Evolutionary conservation across 2,329 filamentous ascomycete genomes (phyloP), one percentile per base, ranked within the genome.

Genomic region (Rosellinia necatrix): DNA sequence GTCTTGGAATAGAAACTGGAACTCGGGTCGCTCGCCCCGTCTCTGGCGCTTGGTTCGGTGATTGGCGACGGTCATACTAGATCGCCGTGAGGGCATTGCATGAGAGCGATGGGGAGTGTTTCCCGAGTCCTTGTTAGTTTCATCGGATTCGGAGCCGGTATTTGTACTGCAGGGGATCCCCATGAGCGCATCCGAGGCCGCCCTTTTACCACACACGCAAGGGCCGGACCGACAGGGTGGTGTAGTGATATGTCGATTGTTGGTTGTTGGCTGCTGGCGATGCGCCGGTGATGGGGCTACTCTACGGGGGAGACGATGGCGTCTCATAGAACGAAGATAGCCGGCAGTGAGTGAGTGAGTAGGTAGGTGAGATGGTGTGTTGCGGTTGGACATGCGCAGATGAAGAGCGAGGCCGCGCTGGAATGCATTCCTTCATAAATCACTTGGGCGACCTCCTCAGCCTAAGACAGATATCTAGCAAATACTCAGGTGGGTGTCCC

Each of bases 121-220:
- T 8, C 62, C 56, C 41, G 42, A 43, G 30, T 52, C 29, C 22
- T 66, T 67, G 43, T 65, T 64, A 61, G 61, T 47, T 37, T 64
- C 61, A 42, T 64, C 62, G 42, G 61, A 60, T 51, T 64, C 48
- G 27, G 52, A 44, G 51, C 59, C 62, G 60, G 63, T 68, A 64
- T 67, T 52, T 51, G 60, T 62, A 54, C 63, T 63, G 47, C 66
- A 68, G 9, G 61, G 24, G 8, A 22, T 48, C 44, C 66, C 67
- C 67, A 70, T 70, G 53, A 53, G 65, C 29, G 60, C 58, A 66
- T 59, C 30, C 37, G 19, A 4, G 27, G 42, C 41, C 42, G 42
- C 41, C 42, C 44, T 48, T 30, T 22, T 29, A 43, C n/a, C 15
- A 43, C 3, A 17, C 9, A 21, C 12, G 19, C n/a, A 19, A 21